These are phyloP conservation scores for Amanita rimosa DNA, from an alignment of 768 basidiomycete genomes.

Conservation along the genomic window DNA sequence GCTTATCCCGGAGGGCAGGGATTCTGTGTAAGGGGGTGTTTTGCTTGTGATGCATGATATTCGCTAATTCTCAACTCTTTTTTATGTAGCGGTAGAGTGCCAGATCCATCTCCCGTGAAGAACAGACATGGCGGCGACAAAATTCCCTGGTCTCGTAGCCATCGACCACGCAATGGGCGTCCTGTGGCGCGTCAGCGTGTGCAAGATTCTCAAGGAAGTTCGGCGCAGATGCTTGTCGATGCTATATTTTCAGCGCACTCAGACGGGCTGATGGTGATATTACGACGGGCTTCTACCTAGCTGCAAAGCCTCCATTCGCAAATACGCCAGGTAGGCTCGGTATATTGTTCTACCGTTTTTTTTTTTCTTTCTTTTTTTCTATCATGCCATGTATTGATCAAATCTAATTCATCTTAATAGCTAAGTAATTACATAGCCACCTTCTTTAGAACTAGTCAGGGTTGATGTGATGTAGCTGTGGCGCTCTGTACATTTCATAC, in stretches of 20 bases:
- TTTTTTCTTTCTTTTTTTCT: neutral
- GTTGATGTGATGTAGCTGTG: neutral
- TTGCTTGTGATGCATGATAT: neutral
- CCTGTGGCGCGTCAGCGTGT: neutral
- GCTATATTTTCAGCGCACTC: constrained; percentile 82
- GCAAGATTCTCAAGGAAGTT: constrained; percentile 8
- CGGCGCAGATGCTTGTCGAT: constrained; percentile 47
- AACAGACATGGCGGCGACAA: constrained; percentile 12
- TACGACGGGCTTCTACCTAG: constrained; percentile 35
- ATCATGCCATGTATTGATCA: neutral
- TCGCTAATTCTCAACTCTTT: neutral
- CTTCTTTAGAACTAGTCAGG: neutral
- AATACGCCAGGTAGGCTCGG: neutral
- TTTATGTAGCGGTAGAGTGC: constrained; percentile 18
- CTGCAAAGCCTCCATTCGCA: neutral
- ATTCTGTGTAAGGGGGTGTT: constrained; percentile 38
- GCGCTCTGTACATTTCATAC: neutral
- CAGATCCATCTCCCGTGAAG: constrained; percentile 18
- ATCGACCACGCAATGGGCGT: neutral
- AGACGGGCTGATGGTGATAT: constrained; percentile 72
- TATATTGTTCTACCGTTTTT: neutral
- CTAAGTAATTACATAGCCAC: constrained; percentile 33
- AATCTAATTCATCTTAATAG: neutral
- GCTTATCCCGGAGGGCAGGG: constrained; percentile 44
- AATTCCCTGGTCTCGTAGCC: neutral